Evolutionary conservation across 1,284 basidiomycete species (phyloP).

Genomic region (Trametes polyzona): DNA sequence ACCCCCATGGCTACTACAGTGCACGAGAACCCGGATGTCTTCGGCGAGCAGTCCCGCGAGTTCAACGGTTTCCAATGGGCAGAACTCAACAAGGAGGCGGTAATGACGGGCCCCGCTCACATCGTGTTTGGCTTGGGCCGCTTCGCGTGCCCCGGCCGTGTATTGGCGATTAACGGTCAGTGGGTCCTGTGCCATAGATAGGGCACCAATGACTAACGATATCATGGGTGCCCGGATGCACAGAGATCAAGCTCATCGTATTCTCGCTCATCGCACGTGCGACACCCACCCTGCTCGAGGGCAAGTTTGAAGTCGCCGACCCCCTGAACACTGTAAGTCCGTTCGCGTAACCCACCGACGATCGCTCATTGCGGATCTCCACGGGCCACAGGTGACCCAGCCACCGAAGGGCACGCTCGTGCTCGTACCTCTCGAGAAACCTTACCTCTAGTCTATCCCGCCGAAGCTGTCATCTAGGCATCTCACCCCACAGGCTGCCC

Average conservation of each 20-base stretch:
- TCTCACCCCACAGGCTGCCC: not conserved
- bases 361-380: not conserved
- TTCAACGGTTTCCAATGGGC: constrained; percentile 43
- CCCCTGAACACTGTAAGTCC: constrained; percentile 37
- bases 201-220: not conserved
- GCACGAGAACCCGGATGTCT: constrained; percentile 35
- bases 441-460: constrained; percentile 20
- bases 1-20: constrained; percentile 38
- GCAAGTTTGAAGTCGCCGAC: constrained; percentile 39
- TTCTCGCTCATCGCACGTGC: constrained; percentile 37
- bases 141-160: constrained; percentile 42
- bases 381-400: constrained; percentile 25
- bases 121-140: constrained; percentile 42
- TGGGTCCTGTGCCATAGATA: not conserved
- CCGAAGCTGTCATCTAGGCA: constrained; percentile 10
- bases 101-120: constrained; percentile 38
- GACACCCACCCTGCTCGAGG: constrained; percentile 37
- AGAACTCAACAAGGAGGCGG: constrained; percentile 35
- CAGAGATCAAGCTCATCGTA: constrained; percentile 44
- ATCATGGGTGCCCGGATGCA: no score
- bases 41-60: constrained; percentile 34
- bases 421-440: constrained; percentile 27
- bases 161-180: constrained; percentile 39
- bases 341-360: not conserved
- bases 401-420: constrained; percentile 31